A percentile compares a stretch with the other conserved stretches of the same genome.
phyloP scores from a whole-genome alignment of 1,284 basidiomycete species.

The Puccinia triticina region DNA sequence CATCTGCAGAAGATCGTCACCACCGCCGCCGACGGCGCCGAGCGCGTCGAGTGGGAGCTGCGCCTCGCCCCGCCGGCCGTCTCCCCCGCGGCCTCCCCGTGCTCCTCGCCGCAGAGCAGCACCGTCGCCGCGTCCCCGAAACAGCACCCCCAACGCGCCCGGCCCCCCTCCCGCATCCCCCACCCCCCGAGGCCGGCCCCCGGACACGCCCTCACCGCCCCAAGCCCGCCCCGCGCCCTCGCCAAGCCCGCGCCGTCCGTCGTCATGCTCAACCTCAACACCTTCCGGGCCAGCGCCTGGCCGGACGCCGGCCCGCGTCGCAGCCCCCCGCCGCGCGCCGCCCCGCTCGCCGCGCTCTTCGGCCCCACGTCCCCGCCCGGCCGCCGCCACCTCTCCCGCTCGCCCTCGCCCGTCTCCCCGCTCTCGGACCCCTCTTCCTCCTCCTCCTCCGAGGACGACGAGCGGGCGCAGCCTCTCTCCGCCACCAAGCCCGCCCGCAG shows the following conservation, averaged over 20 bases:
- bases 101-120: too few relatives aligned
- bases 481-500: too few relatives aligned
- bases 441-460: not conserved
- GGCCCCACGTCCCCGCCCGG: too few relatives aligned
- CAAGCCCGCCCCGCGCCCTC: not conserved
- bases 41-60: not conserved
- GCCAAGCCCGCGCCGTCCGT: not conserved
- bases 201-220: too few relatives aligned
- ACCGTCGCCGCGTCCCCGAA: too few relatives aligned
- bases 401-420: not conserved
- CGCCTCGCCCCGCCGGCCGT: not conserved
- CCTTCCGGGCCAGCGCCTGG: not conserved
- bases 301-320: not conserved
- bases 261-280: not conserved
- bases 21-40: not conserved
- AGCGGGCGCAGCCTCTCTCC: too few relatives aligned
- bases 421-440: not conserved
- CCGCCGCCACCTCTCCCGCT: too few relatives aligned
- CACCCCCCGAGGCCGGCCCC: too few relatives aligned
- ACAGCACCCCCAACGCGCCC: too few relatives aligned
- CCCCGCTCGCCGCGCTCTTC: too few relatives aligned
- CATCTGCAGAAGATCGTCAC: not conserved
- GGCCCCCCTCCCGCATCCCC: too few relatives aligned
- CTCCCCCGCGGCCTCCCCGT: too few relatives aligned
- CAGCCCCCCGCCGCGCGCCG: not conserved